Conservation (phyloP, 2,329 filamentous ascomycete genomes). For the Setomelanomma holmii region DNA sequence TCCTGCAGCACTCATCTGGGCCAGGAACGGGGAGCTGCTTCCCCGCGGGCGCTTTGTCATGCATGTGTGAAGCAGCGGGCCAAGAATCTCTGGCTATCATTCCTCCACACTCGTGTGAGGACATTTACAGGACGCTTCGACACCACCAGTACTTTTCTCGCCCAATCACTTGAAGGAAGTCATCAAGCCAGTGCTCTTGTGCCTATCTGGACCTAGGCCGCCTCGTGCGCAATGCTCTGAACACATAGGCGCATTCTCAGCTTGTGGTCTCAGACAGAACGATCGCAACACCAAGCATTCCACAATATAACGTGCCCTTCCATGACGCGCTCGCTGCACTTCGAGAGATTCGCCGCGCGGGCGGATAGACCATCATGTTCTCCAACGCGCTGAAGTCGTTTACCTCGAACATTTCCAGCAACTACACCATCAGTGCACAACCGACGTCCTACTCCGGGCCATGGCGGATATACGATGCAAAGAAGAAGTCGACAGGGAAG, state of each 20-base stretch:
- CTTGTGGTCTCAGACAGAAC: constrained; percentile 24
- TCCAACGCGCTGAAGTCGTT: constrained; percentile 89
- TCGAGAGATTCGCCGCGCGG: constrained; percentile 29
- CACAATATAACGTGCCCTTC: constrained; percentile 21
- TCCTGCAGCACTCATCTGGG: not conserved
- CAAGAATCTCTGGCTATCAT: constrained; percentile 10
- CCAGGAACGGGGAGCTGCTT: constrained; percentile 7
- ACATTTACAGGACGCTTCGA: too few species aligned
- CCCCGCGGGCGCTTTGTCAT: constrained; percentile 8
- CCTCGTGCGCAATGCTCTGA: constrained; percentile 19
- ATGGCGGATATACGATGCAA: constrained; percentile 98
- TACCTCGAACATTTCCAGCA: constrained; percentile 88
- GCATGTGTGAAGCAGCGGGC: constrained; percentile 16
- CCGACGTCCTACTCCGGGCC: constrained; percentile 83
- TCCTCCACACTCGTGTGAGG: constrained; percentile 29
- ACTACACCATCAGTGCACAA: constrained; percentile 82
- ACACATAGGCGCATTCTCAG: constrained; percentile 22
- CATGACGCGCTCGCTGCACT: constrained; percentile 36
- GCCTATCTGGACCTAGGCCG: not conserved
- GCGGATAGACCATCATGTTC: constrained; percentile 72
- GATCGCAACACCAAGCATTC: constrained; percentile 18
- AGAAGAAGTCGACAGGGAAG: constrained; percentile 93
- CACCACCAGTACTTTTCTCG: too few species aligned
- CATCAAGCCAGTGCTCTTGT: too few species aligned
- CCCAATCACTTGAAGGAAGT: too few species aligned